Base-by-base conservation (phyloP, 495 filamentous ascomycete species). In the Podospora fimiseda region DNA sequence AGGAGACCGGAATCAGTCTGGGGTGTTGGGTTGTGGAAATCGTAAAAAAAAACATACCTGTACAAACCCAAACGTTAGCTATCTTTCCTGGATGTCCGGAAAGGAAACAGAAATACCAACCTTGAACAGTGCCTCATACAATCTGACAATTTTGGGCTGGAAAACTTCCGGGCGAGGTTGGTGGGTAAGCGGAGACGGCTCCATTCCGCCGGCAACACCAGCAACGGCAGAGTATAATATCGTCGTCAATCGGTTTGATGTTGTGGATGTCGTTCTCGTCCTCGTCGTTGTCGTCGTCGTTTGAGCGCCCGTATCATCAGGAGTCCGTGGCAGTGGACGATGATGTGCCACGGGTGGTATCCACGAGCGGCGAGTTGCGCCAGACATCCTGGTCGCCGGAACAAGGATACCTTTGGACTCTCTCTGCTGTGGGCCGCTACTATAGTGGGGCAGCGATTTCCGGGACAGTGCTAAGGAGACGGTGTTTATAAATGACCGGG, bases 121-220 rank as follows among this genome's bases (percentile, higher is more conserved):
- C 77, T 83, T 84, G 70, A 98, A 91, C 45, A 98, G 75, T 48
- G 78, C 76, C 67, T 92, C 84, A 67, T 98, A 98, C 33, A 97
- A 81, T 59, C 84, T 79, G 36, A 93, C 88, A 52, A 98, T 86
- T 74, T 97, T 97, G 22, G 87, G 94, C 70, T 93, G 83, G 66
- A 98, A 96, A 40, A 81, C 78, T 63, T 90, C 89, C 53, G 93
- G 94, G 63, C 93, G 82, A 70, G 80, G 81, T 76, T 96, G 91
- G 71, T 92, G 90, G 19, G 90, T 95, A 63, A 98, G 81, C 52
- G 93, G 93, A 64, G 91, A 96, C 45, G 83, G 77, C 71, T 94
- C 89, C 90, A 96, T 95, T n/a, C 2, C 42, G 30, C 27, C 27
- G 27, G 27, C 27, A 33, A 5, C 27, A 11, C 6, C 11, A 33